Percentiles rank a stretch among this genome's conserved stretches.
Evolutionary conservation across 208 protist genomes (phyloP).

Genomic region (Polymyxa betae): DNA sequence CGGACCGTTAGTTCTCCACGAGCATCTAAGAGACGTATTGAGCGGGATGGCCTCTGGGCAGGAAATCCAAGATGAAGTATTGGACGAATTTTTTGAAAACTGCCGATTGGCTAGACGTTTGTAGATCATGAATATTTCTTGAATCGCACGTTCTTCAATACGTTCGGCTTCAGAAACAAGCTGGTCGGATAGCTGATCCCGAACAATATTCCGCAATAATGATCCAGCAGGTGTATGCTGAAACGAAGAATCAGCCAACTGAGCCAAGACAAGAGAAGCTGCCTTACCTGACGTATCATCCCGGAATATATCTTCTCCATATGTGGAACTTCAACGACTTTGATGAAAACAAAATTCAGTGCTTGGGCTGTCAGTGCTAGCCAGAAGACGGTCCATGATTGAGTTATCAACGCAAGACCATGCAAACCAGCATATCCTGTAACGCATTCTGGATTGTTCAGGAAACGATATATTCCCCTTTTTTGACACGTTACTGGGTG

Average conservation of each 20-base stretch:
- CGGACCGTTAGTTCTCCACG: neutral
- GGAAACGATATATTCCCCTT: slow-evolving; percentile 85
- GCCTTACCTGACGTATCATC: neutral
- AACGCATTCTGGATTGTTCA: slow-evolving; percentile 88
- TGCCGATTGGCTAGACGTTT: slow-evolving; percentile 34
- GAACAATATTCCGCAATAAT: slow-evolving; percentile 4
- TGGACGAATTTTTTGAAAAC: neutral
- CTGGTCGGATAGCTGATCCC: neutral
- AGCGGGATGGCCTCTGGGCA: neutral
- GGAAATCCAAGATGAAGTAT: neutral
- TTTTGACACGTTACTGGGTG: neutral
- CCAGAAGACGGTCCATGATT: slow-evolving; percentile 76
- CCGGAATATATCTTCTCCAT: slow-evolving; percentile 48
- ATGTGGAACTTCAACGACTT: slow-evolving; percentile 75
- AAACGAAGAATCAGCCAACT: neutral
- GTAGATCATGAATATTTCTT: slow-evolving; percentile 42
- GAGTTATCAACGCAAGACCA: slow-evolving; percentile 82
- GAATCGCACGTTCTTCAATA: slow-evolving; percentile 34
- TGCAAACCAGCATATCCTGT: slow-evolving; percentile 85
- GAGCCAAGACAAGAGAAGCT: neutral
- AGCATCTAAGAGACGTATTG: neutral
- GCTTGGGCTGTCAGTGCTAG: slow-evolving; percentile 81
- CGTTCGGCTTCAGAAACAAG: slow-evolving; percentile 27
- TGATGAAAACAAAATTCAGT: slow-evolving; percentile 79
- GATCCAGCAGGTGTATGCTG: neutral